A percentile compares a stretch with the other conserved stretches of the same genome.
These are phyloP conservation scores for Adansonia digitata DNA, from an alignment of 345 rosid genomes.

Conservation along the genomic window DNA sequence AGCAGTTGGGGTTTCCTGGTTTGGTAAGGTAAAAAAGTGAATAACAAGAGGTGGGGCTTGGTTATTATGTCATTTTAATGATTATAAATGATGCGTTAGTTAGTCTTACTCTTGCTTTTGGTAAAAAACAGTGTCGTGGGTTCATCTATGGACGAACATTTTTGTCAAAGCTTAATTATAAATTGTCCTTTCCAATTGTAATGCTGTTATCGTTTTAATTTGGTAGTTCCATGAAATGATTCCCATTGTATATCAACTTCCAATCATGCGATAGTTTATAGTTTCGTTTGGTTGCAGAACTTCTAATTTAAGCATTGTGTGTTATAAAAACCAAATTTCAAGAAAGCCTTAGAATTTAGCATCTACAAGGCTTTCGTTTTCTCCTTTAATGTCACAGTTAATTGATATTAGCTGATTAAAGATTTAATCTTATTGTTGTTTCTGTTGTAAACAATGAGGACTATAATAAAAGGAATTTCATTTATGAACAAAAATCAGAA, in stretches of 20 bases:
- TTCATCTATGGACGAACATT: neutral
- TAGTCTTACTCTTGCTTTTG: neutral
- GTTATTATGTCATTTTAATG: neutral
- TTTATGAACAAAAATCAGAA: too few species aligned
- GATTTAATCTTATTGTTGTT: too few species aligned
- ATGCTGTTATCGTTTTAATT: neutral
- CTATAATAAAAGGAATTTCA: neutral
- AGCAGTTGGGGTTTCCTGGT: neutral
- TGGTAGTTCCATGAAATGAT: neutral
- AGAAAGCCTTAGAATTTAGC: neutral
- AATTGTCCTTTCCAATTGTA: neutral
- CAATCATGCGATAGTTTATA: neutral
- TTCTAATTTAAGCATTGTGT: neutral
- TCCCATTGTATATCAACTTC: neutral
- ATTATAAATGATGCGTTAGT: slow-evolving; percentile 8
- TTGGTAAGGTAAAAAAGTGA: neutral
- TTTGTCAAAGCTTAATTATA: neutral
- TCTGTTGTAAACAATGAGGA: too few species aligned
- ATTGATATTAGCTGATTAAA: too few species aligned
- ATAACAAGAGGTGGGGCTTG: neutral
- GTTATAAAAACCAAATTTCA: too few species aligned
- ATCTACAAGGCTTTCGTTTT: neutral
- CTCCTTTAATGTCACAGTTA: neutral
- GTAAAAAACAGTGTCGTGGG: too few species aligned
- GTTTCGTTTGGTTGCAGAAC: neutral